Conservation (phyloP, 495 filamentous ascomycete species). For the Parmelia sp. region DNA sequence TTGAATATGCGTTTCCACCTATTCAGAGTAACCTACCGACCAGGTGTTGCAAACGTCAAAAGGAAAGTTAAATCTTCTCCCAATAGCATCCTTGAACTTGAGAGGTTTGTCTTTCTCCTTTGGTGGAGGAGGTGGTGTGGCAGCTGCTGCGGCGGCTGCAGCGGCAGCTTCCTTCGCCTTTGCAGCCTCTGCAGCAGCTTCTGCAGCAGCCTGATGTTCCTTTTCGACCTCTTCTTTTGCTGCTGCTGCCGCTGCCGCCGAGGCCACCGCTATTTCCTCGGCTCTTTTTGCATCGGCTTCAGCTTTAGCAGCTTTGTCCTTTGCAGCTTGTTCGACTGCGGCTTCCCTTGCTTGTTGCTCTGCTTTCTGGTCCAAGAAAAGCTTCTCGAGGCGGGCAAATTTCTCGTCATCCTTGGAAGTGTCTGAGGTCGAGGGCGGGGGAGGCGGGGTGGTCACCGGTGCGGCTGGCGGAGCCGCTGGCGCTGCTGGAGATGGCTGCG, state of each 20-base stretch:
- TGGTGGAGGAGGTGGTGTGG: slow-evolving; percentile 29
- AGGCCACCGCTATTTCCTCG: slow-evolving; percentile 33
- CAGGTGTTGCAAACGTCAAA: slow-evolving; percentile 74
- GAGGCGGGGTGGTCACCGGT: slow-evolving; percentile 26
- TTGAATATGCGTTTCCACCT: background rate
- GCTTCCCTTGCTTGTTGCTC: slow-evolving; percentile 45
- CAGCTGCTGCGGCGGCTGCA: slow-evolving; percentile 36
- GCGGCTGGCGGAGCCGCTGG: slow-evolving; percentile 28
- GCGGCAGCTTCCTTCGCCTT: slow-evolving; percentile 37
- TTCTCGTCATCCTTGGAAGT: slow-evolving; percentile 45
- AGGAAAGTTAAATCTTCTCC: slow-evolving; percentile 80
- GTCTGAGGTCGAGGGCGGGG: slow-evolving; percentile 25
- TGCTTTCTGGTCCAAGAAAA: slow-evolving; percentile 44
- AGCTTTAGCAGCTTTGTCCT: slow-evolving; percentile 33
- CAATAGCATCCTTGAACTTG: slow-evolving; percentile 82
- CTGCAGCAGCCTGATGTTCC: slow-evolving; percentile 31
- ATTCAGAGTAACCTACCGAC: slow-evolving; percentile 51
- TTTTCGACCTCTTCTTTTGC: slow-evolving; percentile 31
- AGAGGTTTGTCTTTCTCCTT: slow-evolving; percentile 56
- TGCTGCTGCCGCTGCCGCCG: slow-evolving; percentile 26
- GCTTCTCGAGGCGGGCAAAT: slow-evolving; percentile 42
- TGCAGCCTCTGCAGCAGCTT: slow-evolving; percentile 25
- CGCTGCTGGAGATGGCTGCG: slow-evolving; percentile 29
- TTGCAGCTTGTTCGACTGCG: slow-evolving; percentile 26
- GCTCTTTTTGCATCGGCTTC: slow-evolving; percentile 41